Evolutionary conservation across 176 grass and related monocot species (phyloP).

Genomic region (Luzula sylvatica): DNA sequence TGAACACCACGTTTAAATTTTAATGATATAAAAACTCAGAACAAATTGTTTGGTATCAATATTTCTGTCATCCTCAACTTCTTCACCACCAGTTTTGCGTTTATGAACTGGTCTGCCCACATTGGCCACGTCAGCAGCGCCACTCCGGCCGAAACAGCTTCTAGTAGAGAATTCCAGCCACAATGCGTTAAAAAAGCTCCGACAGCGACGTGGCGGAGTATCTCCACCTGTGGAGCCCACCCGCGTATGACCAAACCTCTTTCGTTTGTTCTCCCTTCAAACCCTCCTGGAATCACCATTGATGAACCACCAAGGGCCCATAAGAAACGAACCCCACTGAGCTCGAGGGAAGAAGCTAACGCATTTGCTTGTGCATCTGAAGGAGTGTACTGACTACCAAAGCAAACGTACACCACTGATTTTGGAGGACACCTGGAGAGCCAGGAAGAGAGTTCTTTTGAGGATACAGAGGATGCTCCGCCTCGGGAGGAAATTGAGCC

Average conservation of each 20-base stretch:
- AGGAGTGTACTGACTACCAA: constrained; percentile 37
- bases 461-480: neutral
- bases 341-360: constrained; percentile 26
- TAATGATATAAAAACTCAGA: no score
- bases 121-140: constrained; percentile 29
- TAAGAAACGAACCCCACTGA: constrained; percentile 22
- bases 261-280: constrained; percentile 8
- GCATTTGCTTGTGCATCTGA: constrained; percentile 13
- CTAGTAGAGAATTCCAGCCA: constrained; percentile 37
- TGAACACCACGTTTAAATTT: no score
- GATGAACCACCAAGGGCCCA: constrained; percentile 2
- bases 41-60: no score
- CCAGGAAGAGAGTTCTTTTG: constrained; percentile 19
- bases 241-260: constrained; percentile 22
- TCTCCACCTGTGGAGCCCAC: constrained; percentile 34
- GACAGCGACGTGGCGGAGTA: constrained; percentile 7
- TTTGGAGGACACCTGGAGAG: constrained; percentile 17
- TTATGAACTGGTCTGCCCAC: constrained; percentile 27
- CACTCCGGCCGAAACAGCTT: constrained; percentile 17
- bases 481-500: neutral
- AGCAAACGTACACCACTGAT: constrained; percentile 46
- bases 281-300: constrained; percentile 5
- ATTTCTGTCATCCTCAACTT: constrained; percentile 9
- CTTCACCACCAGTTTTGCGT: constrained; percentile 19
- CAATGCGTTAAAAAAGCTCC: constrained; percentile 45